These are phyloP conservation scores for Clavariopsis aquatica DNA, from an alignment of 495 filamentous ascomycete genomes.

Conservation along the genomic window DNA sequence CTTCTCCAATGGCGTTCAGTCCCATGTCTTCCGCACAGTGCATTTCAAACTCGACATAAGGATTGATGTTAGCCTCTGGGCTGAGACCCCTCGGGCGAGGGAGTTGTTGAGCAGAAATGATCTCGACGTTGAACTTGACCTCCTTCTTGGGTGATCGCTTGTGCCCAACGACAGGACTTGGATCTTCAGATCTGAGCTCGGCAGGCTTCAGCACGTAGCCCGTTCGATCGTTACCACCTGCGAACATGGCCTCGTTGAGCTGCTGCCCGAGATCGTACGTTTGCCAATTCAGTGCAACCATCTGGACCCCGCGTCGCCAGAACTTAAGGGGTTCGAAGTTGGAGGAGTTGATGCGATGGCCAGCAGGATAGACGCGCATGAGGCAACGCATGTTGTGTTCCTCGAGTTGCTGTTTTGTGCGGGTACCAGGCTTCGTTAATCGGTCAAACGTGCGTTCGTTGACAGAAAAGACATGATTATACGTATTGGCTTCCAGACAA, in stretches of 20 bases:
- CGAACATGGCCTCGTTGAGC: conserved; percentile 97
- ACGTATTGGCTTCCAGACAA: conserved; percentile 71
- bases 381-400: conserved; percentile 88
- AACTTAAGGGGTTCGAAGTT: conserved; percentile 92
- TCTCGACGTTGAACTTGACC: conserved; percentile 78
- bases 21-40: conserved; percentile 90
- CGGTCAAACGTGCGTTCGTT: conserved; percentile 80
- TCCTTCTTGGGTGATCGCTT: conserved; percentile 69
- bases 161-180: conserved; percentile 45
- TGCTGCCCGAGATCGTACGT: conserved; percentile 95
- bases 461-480: conserved; percentile 94
- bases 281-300: conserved; percentile 97
- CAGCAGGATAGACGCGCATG: conserved; percentile 90
- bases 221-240: conserved; percentile 79
- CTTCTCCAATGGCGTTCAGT: conserved; percentile 61
- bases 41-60: conserved; percentile 92
- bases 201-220: conserved; percentile 94
- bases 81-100: conserved; percentile 74
- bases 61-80: conserved; percentile 75
- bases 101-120: conserved; percentile 92
- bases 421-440: conserved; percentile 61
- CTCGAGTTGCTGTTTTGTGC: conserved; percentile 71
- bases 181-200: conserved; percentile 62
- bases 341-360: conserved; percentile 73
- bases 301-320: conserved; percentile 94